These are phyloP conservation scores for Talaromyces stipitatus DNA, from an alignment of 495 filamentous ascomycete species.

Conservation along the genomic window DNA sequence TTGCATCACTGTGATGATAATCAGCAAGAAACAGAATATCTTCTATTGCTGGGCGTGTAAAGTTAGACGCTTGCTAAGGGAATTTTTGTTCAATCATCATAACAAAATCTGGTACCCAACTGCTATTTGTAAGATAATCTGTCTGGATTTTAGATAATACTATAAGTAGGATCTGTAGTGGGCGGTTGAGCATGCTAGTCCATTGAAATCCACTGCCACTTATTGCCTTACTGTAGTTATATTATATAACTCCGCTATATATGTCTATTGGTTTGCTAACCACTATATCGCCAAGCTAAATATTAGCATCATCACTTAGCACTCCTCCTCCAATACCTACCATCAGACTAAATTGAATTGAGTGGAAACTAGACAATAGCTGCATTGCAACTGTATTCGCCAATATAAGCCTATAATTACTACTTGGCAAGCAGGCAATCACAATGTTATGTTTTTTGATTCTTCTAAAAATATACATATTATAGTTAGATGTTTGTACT, in stretches of 20 bases:
- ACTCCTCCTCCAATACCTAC: slow-evolving; percentile 27
- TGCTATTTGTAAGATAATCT: slow-evolving; percentile 9
- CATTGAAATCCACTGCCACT: slow-evolving; percentile 11
- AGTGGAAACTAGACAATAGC: slow-evolving; percentile 18
- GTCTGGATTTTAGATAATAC: slow-evolving; percentile 9
- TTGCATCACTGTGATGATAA: slow-evolving; percentile 16
- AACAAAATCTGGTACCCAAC: slow-evolving; percentile 8
- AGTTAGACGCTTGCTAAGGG: neutral
- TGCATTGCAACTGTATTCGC: slow-evolving; percentile 20
- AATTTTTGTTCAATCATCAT: slow-evolving; percentile 2
- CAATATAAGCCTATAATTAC: slow-evolving; percentile 15
- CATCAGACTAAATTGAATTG: slow-evolving; percentile 27
- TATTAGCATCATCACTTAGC: slow-evolving; percentile 14
- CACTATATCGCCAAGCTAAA: slow-evolving; percentile 33
- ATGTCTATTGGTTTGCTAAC: slow-evolving; percentile 20
- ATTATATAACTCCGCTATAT: slow-evolving; percentile 16
- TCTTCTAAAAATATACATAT: slow-evolving; percentile 14
- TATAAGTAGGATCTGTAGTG: slow-evolving; percentile 10
- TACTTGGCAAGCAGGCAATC: slow-evolving; percentile 18
- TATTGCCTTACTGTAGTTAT: slow-evolving; percentile 8
- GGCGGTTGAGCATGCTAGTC: slow-evolving; percentile 15
- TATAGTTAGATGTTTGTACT: neutral
- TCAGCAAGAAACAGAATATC: slow-evolving; percentile 21
- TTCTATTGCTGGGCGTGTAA: slow-evolving; percentile 8
- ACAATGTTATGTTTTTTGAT: slow-evolving; percentile 21